Base-by-base conservation (phyloP, 257 asterid genomes). In the Nicotiana undulata region DNA sequence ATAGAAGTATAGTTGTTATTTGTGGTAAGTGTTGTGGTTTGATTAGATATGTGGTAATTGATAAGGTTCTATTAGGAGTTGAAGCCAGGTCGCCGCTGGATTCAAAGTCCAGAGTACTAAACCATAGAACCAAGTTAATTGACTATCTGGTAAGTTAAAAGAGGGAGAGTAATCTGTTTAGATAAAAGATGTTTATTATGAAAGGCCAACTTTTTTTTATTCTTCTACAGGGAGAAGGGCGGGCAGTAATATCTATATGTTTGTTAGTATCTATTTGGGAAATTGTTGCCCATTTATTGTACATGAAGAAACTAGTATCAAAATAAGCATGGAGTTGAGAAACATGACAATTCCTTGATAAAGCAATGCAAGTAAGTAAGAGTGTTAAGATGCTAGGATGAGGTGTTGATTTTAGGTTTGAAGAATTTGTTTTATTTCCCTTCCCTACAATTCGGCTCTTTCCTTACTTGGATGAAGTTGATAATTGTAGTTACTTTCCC, bases 61-160 rank as follows among this genome's bases (percentile, higher is more conserved):
- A 53, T 16, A 34, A 90, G 97, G 98, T 93, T 97, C 98, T 77
- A 92, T 97, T 96, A 93, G 97, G 97, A 93, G 95, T 93, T 93
- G 93, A 94, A 93, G 98, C 98, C 97, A 91, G 95, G 97, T 94
- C 93, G 55, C 46, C 12, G 95, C 96, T 92, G 98, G 97, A 93
- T 94, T 93, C 97, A 94, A 93, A 94, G 95, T 93, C 96, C 95
- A 92, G 97, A 94, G 98, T 93, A 97, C 96, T 93, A 93, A 93
- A 92, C 94, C 94, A 87, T 46, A 44, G 31, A 63, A 46, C 13
- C 63, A 1, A 17, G 55, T 46, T 79, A 6, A 20, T n/a, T 5
- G 9, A 9, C 52, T 4, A 9, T 34, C 29, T 34, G 75, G 53
- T 65, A 65, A 17, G 74, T 17, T 7, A 7, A 16, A 5, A 66